Conservation (phyloP, 2,329 filamentous ascomycete genomes). For the Xylariaceae sp. region DNA sequence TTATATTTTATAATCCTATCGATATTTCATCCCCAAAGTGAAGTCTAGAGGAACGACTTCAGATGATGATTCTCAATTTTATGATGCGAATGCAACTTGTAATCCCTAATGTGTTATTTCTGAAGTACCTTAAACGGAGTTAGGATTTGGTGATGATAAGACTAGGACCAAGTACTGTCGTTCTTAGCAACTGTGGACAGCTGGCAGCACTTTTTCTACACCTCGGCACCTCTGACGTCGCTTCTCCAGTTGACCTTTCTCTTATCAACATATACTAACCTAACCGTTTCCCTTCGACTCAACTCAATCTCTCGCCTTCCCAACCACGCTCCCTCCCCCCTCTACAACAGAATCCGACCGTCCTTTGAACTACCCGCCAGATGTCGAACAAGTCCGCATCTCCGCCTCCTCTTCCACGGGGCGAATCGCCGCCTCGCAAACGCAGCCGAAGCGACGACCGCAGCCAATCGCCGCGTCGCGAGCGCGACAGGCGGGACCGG, state of each 20-base stretch:
- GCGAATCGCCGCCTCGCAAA: constrained; percentile 29
- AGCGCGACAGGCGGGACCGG: constrained; percentile 14
- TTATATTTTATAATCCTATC: no score
- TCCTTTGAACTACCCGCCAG: not conserved
- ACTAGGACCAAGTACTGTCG: not conserved
- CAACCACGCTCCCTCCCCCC: not conserved
- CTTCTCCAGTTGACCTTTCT: not conserved
- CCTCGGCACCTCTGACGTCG: not conserved
- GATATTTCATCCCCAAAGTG: no score
- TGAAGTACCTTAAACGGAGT: not conserved
- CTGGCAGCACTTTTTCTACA: not conserved
- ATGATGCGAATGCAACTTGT: no score
- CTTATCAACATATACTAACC: no score
- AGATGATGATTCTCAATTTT: no score
- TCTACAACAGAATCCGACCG: not conserved
- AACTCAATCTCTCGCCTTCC: not conserved
- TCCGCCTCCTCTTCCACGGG: constrained; percentile 18
- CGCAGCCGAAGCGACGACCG: constrained; percentile 28
- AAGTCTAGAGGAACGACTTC: no score
- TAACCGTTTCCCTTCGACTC: no score
- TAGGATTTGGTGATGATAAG: not conserved
- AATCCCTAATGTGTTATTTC: not conserved
- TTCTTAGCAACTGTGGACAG: not conserved
- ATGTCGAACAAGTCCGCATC: constrained; percentile 32
- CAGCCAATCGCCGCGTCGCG: constrained; percentile 34